Base-by-base conservation (phyloP, 1,139 yeast genomes). In the Lodderomyces orthopsilosis region DNA sequence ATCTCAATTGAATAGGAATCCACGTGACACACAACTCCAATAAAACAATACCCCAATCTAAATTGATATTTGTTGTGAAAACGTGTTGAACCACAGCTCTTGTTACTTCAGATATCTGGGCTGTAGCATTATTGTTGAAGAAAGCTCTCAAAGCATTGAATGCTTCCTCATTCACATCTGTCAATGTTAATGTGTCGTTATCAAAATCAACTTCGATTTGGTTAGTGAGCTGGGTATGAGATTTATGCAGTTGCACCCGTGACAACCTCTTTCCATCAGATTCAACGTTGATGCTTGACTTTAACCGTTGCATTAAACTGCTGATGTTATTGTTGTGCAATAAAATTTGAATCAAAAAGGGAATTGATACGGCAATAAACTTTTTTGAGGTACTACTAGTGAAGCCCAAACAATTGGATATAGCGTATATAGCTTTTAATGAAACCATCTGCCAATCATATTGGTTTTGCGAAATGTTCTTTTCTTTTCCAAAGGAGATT, bases 1-100 rank as follows among this genome's bases (percentile, higher is more conserved):
- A 91, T 50, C 98, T 71, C 48, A 89, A 68, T 57, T 90, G 97
- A 14, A 93, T 95, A 0, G 96, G 98, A 6, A 89, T 79, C 81
- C 93, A 89, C 37, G 80, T 77, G 9, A 89, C 80, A 46, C 88
- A 77, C 50, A 81, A 68, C 50, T 81, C 85, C 40, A 88, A 65
- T 43, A 90, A 70, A 2, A 72, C 62, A 22, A 75, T 69, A 2
- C 80, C 70, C 91, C 91, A 84, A 6, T 53, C 52, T 9, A 55
- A 51, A 37, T 50, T 68, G 43, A 44, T 51, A 22, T 43, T 48
- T 4, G 57, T 51, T 2, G 55, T 49, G 40, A 62, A 65, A 44
- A 73, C 62, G 47, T 64, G 58, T 13, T 62, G 58, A 9, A 77
- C 66, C 7, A 79, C 66, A 6, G 71, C 70, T 33, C 63, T 63